Conservation (phyloP, 192 early-diverging fungal species). For the Backusella macrospora region DNA sequence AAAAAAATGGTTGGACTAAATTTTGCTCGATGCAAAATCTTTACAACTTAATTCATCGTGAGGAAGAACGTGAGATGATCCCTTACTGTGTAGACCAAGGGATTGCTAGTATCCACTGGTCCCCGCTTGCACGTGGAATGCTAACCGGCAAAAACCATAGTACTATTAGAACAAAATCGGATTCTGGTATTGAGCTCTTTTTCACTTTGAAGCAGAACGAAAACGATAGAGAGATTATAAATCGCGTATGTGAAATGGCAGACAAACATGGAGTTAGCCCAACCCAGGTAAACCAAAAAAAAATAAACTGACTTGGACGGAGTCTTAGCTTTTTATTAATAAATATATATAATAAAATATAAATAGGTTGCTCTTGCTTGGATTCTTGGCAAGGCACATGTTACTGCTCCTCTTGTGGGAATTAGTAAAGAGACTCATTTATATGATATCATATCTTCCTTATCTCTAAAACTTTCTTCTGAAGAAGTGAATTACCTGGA, state of each 20-base stretch:
- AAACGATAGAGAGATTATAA: constrained; percentile 20
- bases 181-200: background rate
- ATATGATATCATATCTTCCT: constrained; percentile 17
- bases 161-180: background rate
- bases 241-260: constrained; percentile 29
- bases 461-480: constrained; percentile 16
- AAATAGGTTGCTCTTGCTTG: constrained; percentile 32
- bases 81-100: constrained; percentile 50
- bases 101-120: constrained; percentile 51
- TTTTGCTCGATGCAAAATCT: constrained; percentile 56
- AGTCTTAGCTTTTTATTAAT: constrained; percentile 14
- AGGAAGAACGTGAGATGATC: constrained; percentile 62
- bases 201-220: constrained; percentile 2
- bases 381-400: constrained; percentile 25
- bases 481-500: constrained; percentile 30
- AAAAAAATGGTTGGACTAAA: constrained; percentile 52
- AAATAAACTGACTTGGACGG: constrained; percentile 2
- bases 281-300: constrained; percentile 25
- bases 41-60: constrained; percentile 50
- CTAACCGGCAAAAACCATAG: constrained; percentile 36
- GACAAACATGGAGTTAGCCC: constrained; percentile 26
- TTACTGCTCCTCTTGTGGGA: constrained; percentile 35
- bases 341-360: background rate
- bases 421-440: constrained; percentile 30
- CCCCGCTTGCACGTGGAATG: constrained; percentile 52